Base-by-base conservation (phyloP, 805 yeast species). In the Metschnikowia gelsemii region DNA sequence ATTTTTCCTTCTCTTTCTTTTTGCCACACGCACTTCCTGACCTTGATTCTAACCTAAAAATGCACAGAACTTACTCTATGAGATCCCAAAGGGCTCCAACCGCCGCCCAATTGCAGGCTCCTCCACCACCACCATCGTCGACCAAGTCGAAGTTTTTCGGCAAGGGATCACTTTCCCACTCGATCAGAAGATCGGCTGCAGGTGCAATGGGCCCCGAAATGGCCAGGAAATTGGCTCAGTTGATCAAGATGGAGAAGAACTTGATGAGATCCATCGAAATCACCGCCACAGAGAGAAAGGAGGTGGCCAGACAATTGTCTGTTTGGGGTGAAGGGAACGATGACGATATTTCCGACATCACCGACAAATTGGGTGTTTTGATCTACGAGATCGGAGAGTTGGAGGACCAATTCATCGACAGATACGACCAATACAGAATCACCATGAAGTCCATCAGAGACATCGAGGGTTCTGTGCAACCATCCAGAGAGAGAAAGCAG, bases 311-410 rank as follows among this genome's bases (percentile, higher is more conserved):
- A 75, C 98, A 91, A 75, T 79, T 91, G 65, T 89, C 97, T 25
- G 66, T 84, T 55, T 91, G 99, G 99, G 99, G 99, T 73, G 96
- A 87, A 66, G 95, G 85, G 63, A 89, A 90, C 63, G 98, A 91
- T 64, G 98, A 91, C 59, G 99, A 91, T 60, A 95, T 91, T 42
- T 82, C 93, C 49, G 98, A 91, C 68, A 88, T 91, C 52, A 91
- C 98, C 55, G 99, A 91, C 72, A 90, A 93, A 72, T 79, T 91
- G 65, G 98, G 98, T 64, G 97, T 91, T 42, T 76, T 91, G 53
- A 81, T 93, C 61, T 91, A 83, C 73, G 98, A 91, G 76, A 79
- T 93, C 63, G 97, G 96, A 70, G 98, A 91, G 77, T 80, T 93
- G 61, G 98, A 91, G 76, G 98, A 93, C 72, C 96, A 88, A 68